Evolutionary conservation across 352 stramenopile species (phyloP).

Genomic region (Globisporangium irregulare): DNA sequence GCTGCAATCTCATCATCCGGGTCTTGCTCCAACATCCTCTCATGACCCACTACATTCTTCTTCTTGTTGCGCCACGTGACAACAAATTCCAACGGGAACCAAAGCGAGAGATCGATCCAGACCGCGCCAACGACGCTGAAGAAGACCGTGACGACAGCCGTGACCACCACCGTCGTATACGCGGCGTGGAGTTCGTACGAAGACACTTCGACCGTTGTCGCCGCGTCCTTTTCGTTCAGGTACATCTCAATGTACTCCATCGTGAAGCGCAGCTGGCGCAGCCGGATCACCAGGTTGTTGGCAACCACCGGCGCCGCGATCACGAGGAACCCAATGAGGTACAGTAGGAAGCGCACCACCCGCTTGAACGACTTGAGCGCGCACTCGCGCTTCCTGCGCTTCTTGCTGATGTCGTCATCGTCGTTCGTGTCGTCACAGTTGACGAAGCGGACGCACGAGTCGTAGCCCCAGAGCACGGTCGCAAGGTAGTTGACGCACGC

Average conservation of each 20-base stretch:
- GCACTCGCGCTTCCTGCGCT: not conserved
- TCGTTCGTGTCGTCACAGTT: too few species aligned
- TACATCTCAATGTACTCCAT: slow-evolving; percentile 42
- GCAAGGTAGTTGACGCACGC: slow-evolving; percentile 29
- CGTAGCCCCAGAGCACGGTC: slow-evolving; percentile 20
- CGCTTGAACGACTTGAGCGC: not conserved
- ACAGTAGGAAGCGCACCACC: slow-evolving; percentile 27
- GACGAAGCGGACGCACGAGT: not conserved
- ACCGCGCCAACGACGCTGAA: slow-evolving; percentile 18
- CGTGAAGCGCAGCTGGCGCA: slow-evolving; percentile 37
- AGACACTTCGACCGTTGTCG: slow-evolving; percentile 26
- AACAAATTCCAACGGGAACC: slow-evolving; percentile 6
- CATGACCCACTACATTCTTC: not conserved
- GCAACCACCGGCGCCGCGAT: slow-evolving; percentile 21
- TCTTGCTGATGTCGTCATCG: slow-evolving; percentile 1
- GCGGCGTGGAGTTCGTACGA: slow-evolving; percentile 22
- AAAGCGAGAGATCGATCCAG: slow-evolving; percentile 28
- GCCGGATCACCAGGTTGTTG: slow-evolving; percentile 35
- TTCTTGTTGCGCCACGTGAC: not conserved
- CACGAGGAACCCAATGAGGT: slow-evolving; percentile 16
- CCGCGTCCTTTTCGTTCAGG: slow-evolving; percentile 30
- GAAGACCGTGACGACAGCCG: slow-evolving; percentile 19
- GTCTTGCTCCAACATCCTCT: too few species aligned
- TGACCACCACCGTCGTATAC: slow-evolving; percentile 11
- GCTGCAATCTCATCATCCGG: too few species aligned